Evolutionary conservation across 2,329 filamentous ascomycete genomes (phyloP), one percentile per base, ranked within the genome.

Genomic region (Lachnellula arida): DNA sequence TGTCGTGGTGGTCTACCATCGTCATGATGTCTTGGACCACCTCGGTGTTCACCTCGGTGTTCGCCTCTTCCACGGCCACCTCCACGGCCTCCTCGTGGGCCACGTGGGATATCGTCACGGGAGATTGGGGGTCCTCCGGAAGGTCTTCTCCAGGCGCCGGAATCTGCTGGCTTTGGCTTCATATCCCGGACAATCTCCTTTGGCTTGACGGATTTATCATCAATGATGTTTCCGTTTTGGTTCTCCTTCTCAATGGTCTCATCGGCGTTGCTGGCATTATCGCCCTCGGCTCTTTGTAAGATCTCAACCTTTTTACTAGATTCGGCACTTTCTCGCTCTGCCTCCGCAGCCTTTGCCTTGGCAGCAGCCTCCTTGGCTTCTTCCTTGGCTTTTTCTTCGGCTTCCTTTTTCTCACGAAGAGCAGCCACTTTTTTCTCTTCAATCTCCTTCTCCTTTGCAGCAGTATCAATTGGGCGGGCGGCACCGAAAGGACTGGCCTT

Each of bases 401-500:
- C 85, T 51, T 85, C 90, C 70, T 87, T 89, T 82, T 95, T 96
- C 73, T 94, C 86, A 61, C 85, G 85, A 25, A 91, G 61, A 6
- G 82, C 81, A 56, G 89, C 78, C 67, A 88, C 78, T 63, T 88
- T 82, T 80, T 91, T 96, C 76, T 96, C 91, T 68, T 95, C 93
- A 56, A 99, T 85, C 72, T 95, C 87, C 66, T 86, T 87, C 76
- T 97, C 93, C 63, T 89, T 86, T 14, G 91, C 82, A 46, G 90
- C 89, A 47, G 93, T 97, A 74, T 99, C 92, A 66, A 97, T 96
- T 54, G 94, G 94, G 60, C 88, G 86, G 55, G 94, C 94, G 59
- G 89, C 92, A 67, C 94, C 94, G 71, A 99, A 99, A 42, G 91
- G 91, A 73, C 88, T 97, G 25, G 91, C 82, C 78, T 97, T 97